These are phyloP conservation scores for Furcasterigmium sp. DNA, from an alignment of 2,329 filamentous ascomycete genomes.

Conservation along the genomic window DNA sequence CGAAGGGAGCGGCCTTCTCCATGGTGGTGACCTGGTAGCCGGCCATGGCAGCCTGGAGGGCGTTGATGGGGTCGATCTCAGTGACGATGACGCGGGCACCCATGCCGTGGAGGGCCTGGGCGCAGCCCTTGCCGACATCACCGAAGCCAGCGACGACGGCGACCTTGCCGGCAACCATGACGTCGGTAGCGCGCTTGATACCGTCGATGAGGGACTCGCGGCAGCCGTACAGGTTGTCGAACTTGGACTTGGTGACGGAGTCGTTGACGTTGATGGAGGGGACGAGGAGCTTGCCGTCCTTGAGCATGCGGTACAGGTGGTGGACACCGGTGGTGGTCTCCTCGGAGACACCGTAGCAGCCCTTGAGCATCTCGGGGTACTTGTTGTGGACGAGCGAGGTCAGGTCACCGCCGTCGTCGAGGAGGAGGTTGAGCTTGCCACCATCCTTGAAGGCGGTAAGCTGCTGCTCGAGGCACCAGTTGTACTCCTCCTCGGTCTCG, in stretches of 20 bases:
- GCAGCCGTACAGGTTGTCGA: slow-evolving; percentile 99
- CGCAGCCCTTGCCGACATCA: slow-evolving; percentile 99
- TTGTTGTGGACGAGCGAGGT: slow-evolving; percentile 95
- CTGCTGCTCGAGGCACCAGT: slow-evolving; percentile 99
- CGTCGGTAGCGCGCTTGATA: slow-evolving; percentile 99
- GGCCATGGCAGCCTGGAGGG: slow-evolving; percentile 95
- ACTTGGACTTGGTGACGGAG: slow-evolving; percentile 99
- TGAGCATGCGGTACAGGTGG: slow-evolving; percentile 98
- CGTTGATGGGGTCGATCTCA: slow-evolving; percentile 99
- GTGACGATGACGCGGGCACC: slow-evolving; percentile 95
- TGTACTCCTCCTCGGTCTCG: slow-evolving; percentile 99
- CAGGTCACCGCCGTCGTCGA: slow-evolving; percentile 96
- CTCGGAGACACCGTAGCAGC: slow-evolving; percentile 97
- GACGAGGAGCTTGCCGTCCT: slow-evolving; percentile 81
- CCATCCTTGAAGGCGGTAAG: slow-evolving; percentile 92
- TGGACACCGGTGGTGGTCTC: slow-evolving; percentile 99
- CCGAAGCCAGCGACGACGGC: slow-evolving; percentile 96
- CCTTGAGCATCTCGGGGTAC: slow-evolving; percentile 97
- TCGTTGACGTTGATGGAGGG: slow-evolving; percentile 99
- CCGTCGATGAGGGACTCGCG: slow-evolving; percentile 97
- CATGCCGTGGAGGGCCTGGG: slow-evolving; percentile 93
- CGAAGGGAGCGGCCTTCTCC: slow-evolving; percentile 84
- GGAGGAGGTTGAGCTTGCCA: slow-evolving; percentile 96
- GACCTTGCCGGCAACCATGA: slow-evolving; percentile 99
- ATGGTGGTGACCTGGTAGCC: slow-evolving; percentile 97